Base-by-base conservation (phyloP, 371 early-diverging fungal genomes). In the Rhizomucor pusillus region DNA sequence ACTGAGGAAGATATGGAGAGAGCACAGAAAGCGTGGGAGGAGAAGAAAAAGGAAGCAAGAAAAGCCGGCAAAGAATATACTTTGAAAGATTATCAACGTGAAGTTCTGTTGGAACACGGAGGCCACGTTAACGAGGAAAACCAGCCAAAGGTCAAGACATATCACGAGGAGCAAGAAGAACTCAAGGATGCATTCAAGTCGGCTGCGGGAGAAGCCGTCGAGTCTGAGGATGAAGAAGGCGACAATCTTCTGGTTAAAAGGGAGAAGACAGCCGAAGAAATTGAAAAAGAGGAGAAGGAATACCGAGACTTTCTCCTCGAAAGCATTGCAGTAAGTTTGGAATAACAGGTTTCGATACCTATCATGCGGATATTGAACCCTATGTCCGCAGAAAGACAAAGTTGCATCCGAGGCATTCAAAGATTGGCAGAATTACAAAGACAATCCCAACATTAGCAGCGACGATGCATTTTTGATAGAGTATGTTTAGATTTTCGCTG, bases 381-480 rank as follows among this genome's bases (percentile, higher is more conserved):
- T 43, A 18, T 20, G 36, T 45, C 33, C 13, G 36, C 47, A 77
- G 63, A 54, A 69, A 33, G 79, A 80, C 51, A 74, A 73, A 20
- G 73, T 67, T 3, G 65, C 81, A 2, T 68, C 74, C 1, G 66
- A 80, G 16, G 82, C 78, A 3, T 71, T 88, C 51, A 66, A 79
- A 53, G 84, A 86, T 44, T 89, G 86, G 86, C 66, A 72, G 18
- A 75, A 75, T 39, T 77, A 77, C 54, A 82, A 82, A 53, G 75
- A 72, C 16, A 77, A 80, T 43, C 76, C 79, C 3, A 69, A 72
- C 18, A 63, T 77, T 29, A 68, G 75, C 49, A 59, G 68, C 4
- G 88, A 94, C 43, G 93, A 96, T 55, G 87, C 86, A 6, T 97
- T 97, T 57, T 68, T 97, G 66, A 90, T 94, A 84, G 86, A 93